Evolutionary conservation across 306 rosid genomes (phyloP), one percentile per base, ranked within the genome.

Genomic region (Glycine soja): DNA sequence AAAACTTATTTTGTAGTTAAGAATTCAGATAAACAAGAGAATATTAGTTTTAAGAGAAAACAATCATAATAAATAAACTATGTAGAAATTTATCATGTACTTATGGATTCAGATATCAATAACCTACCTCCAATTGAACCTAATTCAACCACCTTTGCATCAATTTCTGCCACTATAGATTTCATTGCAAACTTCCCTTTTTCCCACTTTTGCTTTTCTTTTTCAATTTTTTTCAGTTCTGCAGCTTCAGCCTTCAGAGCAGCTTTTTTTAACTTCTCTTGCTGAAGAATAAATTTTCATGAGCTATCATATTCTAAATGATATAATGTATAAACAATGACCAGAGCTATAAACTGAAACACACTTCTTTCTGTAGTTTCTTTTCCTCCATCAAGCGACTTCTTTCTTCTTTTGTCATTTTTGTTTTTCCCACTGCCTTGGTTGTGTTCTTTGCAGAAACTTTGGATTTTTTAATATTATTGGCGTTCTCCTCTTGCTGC

Each of bases 211-310:
- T 88, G 89, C 91, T 70, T 89, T 88, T 95, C 99, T 85, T 90
- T 95, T 86, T 93, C 89, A 36, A 87, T 14, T 79, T 87, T 95
- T 82, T 87, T 95, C 88, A 88, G 69, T 65, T 91, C 93, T 61
- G 94, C 95, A 36, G 89, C 93, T 87, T 95, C 97, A 77, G 92
- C 94, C 90, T 95, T 95, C 72, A 90, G 87, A 70, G 94, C 95
- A 76, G 83, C 97, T 80, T 87, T 91, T 69, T 81, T 87, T 86
- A 91, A 81, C 89, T 90, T 95, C 78, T 93, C 97, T 90, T 92
- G 92, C 99, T 95, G 89, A 58, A 62, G 66, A 75, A 78, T 18
- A n/a, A 48, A 62, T 57, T 78, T 68, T 30, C 50, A 77, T 75
- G 46, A 87, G 82, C 79, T 62, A 45, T 52, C 76, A 40, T 82